Conservation (phyloP, 208 protist genomes). For the Trypanosoma rangeli region DNA sequence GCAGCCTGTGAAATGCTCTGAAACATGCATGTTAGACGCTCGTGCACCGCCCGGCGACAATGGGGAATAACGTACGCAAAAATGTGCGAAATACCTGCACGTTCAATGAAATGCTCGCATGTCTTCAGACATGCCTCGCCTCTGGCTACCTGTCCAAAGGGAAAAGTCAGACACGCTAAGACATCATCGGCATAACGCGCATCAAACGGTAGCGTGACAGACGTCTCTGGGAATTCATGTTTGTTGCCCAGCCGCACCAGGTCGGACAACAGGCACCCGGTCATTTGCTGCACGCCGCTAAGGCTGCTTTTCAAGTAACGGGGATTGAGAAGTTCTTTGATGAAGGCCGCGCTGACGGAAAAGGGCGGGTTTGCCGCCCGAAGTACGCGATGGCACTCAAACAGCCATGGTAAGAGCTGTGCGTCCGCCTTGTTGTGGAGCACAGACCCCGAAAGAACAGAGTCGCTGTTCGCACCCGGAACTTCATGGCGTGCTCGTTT, state of each 20-base stretch:
- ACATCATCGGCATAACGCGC: constrained; percentile 38
- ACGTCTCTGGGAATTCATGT: not conserved
- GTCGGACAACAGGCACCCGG: constrained; percentile 66
- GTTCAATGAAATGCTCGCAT: constrained; percentile 51
- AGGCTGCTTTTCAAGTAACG: constrained; percentile 48
- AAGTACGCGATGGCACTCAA: constrained; percentile 33
- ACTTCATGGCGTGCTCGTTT: constrained; percentile 20
- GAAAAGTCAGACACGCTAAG: constrained; percentile 40
- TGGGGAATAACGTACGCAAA: constrained; percentile 51
- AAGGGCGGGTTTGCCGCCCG: constrained; percentile 23
- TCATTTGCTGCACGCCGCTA: constrained; percentile 56
- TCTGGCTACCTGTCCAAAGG: constrained; percentile 40
- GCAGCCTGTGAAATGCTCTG: constrained; percentile 32
- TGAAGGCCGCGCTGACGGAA: constrained; percentile 31
- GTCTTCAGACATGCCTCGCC: constrained; percentile 31
- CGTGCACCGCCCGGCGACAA: constrained; percentile 31
- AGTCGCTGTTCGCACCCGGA: not conserved
- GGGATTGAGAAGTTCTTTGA: constrained; percentile 46
- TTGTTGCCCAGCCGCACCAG: constrained; percentile 38
- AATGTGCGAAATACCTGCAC: constrained; percentile 45
- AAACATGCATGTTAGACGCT: constrained; percentile 42
- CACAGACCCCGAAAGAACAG: constrained; percentile 8
- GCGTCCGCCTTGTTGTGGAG: constrained; percentile 30
- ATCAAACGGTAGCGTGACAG: constrained; percentile 37
- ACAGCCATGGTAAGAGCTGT: constrained; percentile 35